Evolutionary conservation across 2,329 filamentous ascomycete genomes (phyloP).

Genomic region (Talaromyces sp.): DNA sequence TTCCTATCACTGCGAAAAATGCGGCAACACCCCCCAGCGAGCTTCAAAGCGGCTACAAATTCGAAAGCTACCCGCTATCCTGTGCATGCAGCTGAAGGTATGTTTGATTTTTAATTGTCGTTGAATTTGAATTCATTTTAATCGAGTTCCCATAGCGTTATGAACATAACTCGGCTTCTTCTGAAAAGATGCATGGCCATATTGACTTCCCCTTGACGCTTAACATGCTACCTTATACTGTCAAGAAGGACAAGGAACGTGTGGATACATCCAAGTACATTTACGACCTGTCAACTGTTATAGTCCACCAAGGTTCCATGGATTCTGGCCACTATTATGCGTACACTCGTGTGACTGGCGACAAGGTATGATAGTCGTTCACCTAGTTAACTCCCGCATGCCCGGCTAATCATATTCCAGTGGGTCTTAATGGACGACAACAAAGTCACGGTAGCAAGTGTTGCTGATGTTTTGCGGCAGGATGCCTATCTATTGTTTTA

Average conservation of each 20-base stretch:
- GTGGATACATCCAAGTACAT: constrained; percentile 60
- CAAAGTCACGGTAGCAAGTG: constrained; percentile 79
- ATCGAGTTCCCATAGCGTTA: constrained; percentile 59
- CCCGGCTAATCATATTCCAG: constrained; percentile 44
- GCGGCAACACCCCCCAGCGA: constrained; percentile 70
- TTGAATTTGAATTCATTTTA: too few relatives aligned
- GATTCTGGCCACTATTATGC: constrained; percentile 90
- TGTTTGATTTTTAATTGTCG: constrained; percentile 47
- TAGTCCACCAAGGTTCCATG: constrained; percentile 91
- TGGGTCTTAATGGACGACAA: constrained; percentile 98
- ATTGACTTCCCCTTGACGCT: constrained; percentile 84
- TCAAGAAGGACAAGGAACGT: constrained; percentile 53
- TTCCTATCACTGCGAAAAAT: constrained; percentile 83
- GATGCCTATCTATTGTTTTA: constrained; percentile 94
- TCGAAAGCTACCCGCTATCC: constrained; percentile 80
- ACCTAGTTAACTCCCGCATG: not conserved
- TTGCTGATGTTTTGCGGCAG: constrained; percentile 81
- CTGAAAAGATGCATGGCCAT: constrained; percentile 84
- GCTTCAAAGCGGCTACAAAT: constrained; percentile 84
- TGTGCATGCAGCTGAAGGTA: constrained; percentile 94
- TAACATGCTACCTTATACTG: constrained; percentile 89
- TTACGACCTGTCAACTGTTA: constrained; percentile 85
- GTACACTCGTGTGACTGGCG: constrained; percentile 76
- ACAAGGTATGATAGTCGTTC: constrained; percentile 56
- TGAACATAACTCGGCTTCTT: constrained; percentile 73